Evolutionary conservation across 2,329 filamentous ascomycete species (phyloP), one percentile per base, ranked within the genome.

Genomic region (Fusarium bulbicola): DNA sequence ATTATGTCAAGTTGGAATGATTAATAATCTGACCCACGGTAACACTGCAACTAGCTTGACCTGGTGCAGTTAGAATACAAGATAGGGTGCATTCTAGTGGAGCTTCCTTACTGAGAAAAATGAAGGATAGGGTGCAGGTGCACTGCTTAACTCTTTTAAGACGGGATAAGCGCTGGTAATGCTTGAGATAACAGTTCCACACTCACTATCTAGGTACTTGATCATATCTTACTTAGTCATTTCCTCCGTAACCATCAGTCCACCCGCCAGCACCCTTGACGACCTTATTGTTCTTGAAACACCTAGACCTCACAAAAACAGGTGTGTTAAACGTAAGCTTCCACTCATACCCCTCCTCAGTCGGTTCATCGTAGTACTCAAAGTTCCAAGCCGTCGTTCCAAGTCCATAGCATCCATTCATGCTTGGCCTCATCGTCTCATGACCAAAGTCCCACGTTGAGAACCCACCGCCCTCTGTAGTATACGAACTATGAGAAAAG

Each of bases 201-300:
- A 34, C 34, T 36, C 15, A 36, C 34, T 36, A 36, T 36, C 16
- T 36, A 36, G 34, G 15, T n/a, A 16, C 28, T 32, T 3, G 0
- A 0, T 18, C 15, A 1, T 18, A 20, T 50, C 15, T 14, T 9
- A 32, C 46, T 49, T 13, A 65, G 3, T 60, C 62, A 6, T 68
- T 66, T 10, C 63, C 66, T 7, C 50, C 42, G 3, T 50, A 68
- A 0, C 63, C 63, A 42, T 63, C 37, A 1, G 49, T 67, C 45
- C 63, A 68, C 6, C 45, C 56, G 2, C 66, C 56, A 7, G 63
- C 56, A 7, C n/a, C 56, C 0, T 68, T 52, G 0, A 59, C 54
- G 26, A 67, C 63, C 45, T 57, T 57, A 1, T 67, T 67, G 21
- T 67, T 68, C 39, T 67, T 66, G 4, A 68, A 68, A 6, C 49